Conservation (phyloP, 495 filamentous ascomycete genomes). For the Neurospora sp. region DNA sequence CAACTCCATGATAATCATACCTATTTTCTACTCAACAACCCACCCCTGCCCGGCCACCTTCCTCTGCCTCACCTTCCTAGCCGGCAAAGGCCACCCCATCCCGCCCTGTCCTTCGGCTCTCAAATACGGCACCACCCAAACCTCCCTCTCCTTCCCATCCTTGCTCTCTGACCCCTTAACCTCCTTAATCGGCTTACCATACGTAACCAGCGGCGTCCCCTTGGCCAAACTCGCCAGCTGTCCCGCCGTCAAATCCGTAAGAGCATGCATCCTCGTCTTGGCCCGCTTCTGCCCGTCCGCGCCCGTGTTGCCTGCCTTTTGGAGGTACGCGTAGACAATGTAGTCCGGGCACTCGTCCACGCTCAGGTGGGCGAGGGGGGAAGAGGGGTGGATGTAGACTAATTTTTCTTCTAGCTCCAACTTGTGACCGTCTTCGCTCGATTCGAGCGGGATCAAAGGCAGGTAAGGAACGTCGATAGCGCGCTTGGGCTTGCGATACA, state of each 20-base stretch:
- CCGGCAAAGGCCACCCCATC: conserved; percentile 75
- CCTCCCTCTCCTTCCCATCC: conserved; percentile 54
- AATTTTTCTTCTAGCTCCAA: conserved; percentile 34
- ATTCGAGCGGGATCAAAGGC: conserved; percentile 65
- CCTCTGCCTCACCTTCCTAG: conserved; percentile 71
- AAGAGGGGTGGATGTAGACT: conserved; percentile 83
- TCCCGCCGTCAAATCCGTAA: conserved; percentile 63
- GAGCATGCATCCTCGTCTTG: conserved; percentile 79
- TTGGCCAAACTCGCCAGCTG: conserved; percentile 75
- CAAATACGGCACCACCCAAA: conserved; percentile 72
- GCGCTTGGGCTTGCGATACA: conserved; percentile 58
- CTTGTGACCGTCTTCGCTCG: conserved; percentile 16
- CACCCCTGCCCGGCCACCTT: conserved; percentile 63
- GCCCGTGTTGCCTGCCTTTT: conserved; percentile 48
- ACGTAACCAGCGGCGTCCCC: conserved; percentile 74
- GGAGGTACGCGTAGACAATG: conserved; percentile 78
- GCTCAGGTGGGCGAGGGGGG: conserved; percentile 61
- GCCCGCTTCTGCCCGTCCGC: conserved; percentile 42
- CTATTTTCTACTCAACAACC: conserved; percentile 44
- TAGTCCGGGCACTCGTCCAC: conserved; percentile 68
- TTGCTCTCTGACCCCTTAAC: conserved; percentile 29
- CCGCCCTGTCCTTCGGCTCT: conserved; percentile 51
- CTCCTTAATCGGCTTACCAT: conserved; percentile 86
- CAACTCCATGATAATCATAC: background rate
- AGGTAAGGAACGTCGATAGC: conserved; percentile 87